Evolutionary conservation across 352 stramenopile genomes (phyloP).

Genomic region (Phytophthora chlamydospora): DNA sequence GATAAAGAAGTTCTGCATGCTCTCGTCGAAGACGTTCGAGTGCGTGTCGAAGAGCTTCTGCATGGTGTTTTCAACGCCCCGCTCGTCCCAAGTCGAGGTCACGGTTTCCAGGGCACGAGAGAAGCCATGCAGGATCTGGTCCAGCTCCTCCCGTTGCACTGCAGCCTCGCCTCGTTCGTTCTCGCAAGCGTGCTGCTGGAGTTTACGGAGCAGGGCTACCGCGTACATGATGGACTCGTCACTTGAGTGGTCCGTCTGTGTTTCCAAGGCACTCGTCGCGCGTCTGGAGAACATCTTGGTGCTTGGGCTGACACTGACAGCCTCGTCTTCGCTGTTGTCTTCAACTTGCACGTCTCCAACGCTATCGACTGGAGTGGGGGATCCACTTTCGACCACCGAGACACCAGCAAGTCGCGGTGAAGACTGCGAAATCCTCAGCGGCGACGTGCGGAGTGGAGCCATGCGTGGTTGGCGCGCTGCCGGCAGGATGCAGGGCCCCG

Average conservation of each 20-base stretch:
- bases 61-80: slow-evolving; percentile 64
- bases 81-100: slow-evolving; percentile 47
- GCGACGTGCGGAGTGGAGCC: slow-evolving; percentile 9
- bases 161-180: slow-evolving; percentile 41
- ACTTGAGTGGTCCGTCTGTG: slow-evolving; percentile 32
- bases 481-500: slow-evolving; percentile 23
- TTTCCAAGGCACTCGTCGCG: slow-evolving; percentile 26
- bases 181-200: slow-evolving; percentile 51
- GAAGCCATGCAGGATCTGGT: slow-evolving; percentile 70
- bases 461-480: slow-evolving; percentile 16
- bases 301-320: slow-evolving; percentile 1
- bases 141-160: slow-evolving; percentile 55
- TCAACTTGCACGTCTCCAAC: slow-evolving; percentile 21
- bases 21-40: slow-evolving; percentile 86
- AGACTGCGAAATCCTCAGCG: slow-evolving; percentile 34
- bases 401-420: slow-evolving; percentile 29
- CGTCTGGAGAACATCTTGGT: slow-evolving; percentile 9
- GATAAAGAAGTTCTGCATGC: slow-evolving; percentile 87
- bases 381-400: slow-evolving; percentile 27
- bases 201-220: slow-evolving; percentile 57
- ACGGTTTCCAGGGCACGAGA: slow-evolving; percentile 58
- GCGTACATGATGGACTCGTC: slow-evolving; percentile 65
- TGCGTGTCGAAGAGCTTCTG: slow-evolving; percentile 79
- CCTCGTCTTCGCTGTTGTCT: slow-evolving; percentile 9
- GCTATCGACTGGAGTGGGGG: background rate